Conservation (phyloP, 345 rosid species). For the Rubroshorea leprosula region DNA sequence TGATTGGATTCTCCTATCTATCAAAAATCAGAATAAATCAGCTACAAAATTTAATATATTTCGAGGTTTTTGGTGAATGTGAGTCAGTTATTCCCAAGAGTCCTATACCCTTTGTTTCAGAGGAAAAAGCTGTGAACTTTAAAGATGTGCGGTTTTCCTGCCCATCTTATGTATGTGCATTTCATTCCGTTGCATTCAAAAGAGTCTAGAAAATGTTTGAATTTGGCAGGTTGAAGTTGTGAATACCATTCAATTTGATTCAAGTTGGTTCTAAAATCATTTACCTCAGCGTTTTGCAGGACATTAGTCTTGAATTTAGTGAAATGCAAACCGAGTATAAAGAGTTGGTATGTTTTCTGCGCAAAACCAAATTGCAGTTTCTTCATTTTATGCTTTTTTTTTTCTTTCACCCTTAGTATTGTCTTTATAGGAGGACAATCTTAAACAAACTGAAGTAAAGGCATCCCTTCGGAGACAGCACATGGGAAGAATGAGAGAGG, state of each 20-base stretch:
- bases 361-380: slow-evolving; percentile 8
- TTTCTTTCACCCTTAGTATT: slow-evolving; percentile 24
- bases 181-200: not conserved
- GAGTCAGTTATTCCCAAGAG: not conserved
- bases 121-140: not conserved
- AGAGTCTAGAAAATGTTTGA: not conserved
- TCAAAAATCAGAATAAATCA: not conserved
- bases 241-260: not conserved
- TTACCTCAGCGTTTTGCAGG: slow-evolving; percentile 61
- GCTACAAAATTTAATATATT: not conserved
- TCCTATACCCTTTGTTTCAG: not conserved
- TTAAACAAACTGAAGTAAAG: slow-evolving; percentile 37
- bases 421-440: slow-evolving; percentile 44
- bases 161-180: not conserved
- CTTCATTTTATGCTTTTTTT: not conserved
- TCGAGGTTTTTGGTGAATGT: not conserved
- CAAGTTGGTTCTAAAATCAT: not conserved
- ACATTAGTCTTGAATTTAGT: slow-evolving; percentile 56
- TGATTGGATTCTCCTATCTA: not conserved
- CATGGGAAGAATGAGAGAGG: slow-evolving; percentile 54
- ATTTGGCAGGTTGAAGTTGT: not conserved
- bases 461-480: slow-evolving; percentile 45
- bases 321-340: slow-evolving; percentile 34
- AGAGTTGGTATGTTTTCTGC: slow-evolving; percentile 59
- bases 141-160: not conserved